These are phyloP conservation scores for Candida neerlandica DNA, from an alignment of 1,139 yeast genomes.

Conservation along the genomic window DNA sequence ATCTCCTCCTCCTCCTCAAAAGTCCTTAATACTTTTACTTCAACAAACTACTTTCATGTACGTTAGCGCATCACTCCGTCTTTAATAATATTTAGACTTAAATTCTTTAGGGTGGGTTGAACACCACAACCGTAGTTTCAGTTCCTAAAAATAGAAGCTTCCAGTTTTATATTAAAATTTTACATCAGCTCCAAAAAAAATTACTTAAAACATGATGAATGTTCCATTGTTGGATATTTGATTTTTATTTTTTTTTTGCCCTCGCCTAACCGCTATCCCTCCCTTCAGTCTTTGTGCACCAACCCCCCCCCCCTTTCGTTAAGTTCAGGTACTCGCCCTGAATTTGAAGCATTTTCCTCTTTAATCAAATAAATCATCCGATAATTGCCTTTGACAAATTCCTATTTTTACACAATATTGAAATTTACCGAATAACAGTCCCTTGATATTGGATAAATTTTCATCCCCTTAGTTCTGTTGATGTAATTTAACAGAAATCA, in stretches of 20 bases:
- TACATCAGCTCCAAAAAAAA: not conserved
- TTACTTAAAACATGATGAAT: not conserved
- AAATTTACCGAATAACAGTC: no score
- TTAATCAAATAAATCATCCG: not conserved
- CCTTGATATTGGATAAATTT: no score
- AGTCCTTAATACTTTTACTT: no score
- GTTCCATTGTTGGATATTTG: no score
- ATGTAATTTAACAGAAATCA: no score
- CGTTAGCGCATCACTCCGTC: not conserved
- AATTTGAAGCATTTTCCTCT: not conserved
- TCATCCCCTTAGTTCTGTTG: no score
- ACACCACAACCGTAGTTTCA: not conserved
- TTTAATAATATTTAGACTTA: no score
- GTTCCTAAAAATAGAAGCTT: not conserved
- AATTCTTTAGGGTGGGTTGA: not conserved
- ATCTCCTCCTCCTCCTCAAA: not conserved
- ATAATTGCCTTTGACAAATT: not conserved
- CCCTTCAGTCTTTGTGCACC: not conserved
- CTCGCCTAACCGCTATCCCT: not conserved
- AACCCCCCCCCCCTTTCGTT: not conserved
- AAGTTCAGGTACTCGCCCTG: conserved; percentile 2
- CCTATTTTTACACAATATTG: no score
- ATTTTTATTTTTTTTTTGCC: no score
- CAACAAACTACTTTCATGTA: not conserved
- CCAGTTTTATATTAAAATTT: not conserved